These are phyloP conservation scores for Tremellales sp. DNA, from an alignment of 1,284 basidiomycete species.

Conservation along the genomic window DNA sequence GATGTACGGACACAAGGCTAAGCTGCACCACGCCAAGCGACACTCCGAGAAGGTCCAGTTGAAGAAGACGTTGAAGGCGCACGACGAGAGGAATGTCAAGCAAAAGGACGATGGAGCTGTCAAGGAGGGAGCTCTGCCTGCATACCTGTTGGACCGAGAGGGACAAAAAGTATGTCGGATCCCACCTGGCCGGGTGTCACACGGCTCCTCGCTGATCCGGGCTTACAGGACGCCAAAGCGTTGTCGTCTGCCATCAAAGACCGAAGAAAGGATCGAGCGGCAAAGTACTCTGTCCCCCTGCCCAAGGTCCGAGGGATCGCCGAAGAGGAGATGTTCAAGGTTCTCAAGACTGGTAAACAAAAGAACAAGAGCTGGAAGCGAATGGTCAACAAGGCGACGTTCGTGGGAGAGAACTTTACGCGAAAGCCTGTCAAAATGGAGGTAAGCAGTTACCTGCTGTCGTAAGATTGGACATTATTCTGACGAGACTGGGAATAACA, in stretches of 20 bases:
- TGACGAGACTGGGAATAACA: constrained; percentile 7
- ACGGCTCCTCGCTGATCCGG: not conserved
- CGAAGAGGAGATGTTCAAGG: constrained; percentile 99
- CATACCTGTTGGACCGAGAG: constrained; percentile 94
- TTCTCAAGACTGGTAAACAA: constrained; percentile 95
- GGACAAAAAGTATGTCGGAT: constrained; percentile 63
- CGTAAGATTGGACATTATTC: not conserved
- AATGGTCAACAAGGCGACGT: constrained; percentile 99
- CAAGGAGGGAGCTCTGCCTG: constrained; percentile 83
- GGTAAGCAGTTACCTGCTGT: too few relatives aligned
- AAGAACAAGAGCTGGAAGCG: constrained; percentile 98
- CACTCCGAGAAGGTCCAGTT: constrained; percentile 98
- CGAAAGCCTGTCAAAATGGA: constrained; percentile 99
- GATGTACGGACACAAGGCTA: constrained; percentile 94
- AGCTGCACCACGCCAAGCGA: constrained; percentile 91
- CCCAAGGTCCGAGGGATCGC: constrained; percentile 98
- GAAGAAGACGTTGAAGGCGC: constrained; percentile 98
- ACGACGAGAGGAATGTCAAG: constrained; percentile 98
- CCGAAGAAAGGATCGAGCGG: constrained; percentile 98
- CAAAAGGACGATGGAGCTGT: constrained; percentile 76
- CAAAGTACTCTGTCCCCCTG: constrained; percentile 93
- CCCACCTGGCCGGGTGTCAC: not conserved
- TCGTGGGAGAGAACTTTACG: constrained; percentile 97
- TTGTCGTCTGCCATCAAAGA: constrained; percentile 98
- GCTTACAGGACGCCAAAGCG: constrained; percentile 77